Percentiles rank a stretch among this genome's conserved stretches.
Conservation (phyloP, 2,329 filamentous ascomycete genomes). For the Aspergillus niger region DNA sequence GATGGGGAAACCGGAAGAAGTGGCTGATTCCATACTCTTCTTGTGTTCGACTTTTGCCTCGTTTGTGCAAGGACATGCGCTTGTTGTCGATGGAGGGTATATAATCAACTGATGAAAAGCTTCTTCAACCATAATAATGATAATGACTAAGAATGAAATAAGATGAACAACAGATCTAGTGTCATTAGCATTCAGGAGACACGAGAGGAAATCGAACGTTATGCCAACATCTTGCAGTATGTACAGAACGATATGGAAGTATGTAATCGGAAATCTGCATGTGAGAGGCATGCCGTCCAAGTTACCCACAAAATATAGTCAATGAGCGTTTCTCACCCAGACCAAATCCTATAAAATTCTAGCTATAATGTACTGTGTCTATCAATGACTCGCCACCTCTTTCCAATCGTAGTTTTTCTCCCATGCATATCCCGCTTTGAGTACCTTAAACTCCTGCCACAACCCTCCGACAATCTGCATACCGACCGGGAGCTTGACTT, state of each 20-base stretch:
- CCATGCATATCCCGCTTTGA: constrained; percentile 28
- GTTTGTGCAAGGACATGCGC: constrained; percentile 55
- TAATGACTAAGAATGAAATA: not conserved
- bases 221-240: too few relatives aligned
- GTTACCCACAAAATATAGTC: not conserved
- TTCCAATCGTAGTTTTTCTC: constrained; percentile 30
- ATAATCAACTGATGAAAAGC: constrained; percentile 38
- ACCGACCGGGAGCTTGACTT: constrained; percentile 51
- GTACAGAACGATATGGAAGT: too few relatives aligned
- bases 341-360: not conserved
- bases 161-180: too few relatives aligned
- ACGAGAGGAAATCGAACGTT: too few relatives aligned
- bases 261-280: too few relatives aligned
- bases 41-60: constrained; percentile 53
- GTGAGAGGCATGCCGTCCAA: too few relatives aligned
- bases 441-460: constrained; percentile 32
- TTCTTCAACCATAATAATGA: not conserved
- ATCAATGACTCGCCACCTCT: constrained; percentile 11
- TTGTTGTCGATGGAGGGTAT: constrained; percentile 58
- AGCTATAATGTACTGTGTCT: not conserved
- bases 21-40: constrained; percentile 55
- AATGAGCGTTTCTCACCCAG: not conserved
- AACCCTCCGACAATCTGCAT: constrained; percentile 56
- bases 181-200: too few relatives aligned
- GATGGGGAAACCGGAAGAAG: constrained; percentile 54